Evolutionary conservation across 768 basidiomycete species (phyloP).

Genomic region (Lentinula raphanica): DNA sequence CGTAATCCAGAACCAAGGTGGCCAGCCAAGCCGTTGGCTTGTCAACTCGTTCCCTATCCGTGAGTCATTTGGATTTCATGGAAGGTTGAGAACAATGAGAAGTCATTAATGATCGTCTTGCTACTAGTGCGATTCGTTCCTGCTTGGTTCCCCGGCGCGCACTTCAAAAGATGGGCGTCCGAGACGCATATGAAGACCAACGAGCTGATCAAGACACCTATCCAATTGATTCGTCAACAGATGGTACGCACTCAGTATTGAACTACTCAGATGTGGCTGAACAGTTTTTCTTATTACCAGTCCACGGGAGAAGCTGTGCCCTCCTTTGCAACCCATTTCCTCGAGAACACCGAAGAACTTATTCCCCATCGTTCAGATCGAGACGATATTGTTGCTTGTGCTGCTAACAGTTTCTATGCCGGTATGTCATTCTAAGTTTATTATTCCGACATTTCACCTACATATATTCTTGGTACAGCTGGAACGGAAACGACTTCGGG

Average conservation of each 20-base stretch:
- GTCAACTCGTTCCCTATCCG: constrained; percentile 21
- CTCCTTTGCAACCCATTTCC: constrained; percentile 8
- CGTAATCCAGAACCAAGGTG: neutral
- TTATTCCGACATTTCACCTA: neutral
- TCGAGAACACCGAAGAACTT: constrained; percentile 6
- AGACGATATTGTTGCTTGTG: neutral
- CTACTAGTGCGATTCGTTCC: constrained; percentile 22
- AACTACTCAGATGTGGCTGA: neutral
- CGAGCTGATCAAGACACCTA: constrained; percentile 20
- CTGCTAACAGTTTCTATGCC: neutral
- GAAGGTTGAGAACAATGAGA: neutral
- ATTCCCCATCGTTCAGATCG: neutral
- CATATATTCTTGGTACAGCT: constrained; percentile 9
- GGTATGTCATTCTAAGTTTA: neutral
- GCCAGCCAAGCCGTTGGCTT: constrained; percentile 5
- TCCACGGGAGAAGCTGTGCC: constrained; percentile 7
- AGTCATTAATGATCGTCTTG: neutral
- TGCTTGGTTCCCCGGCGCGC: constrained; percentile 36
- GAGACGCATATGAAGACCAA: constrained; percentile 23
- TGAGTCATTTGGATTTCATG: neutral
- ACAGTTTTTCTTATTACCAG: constrained; percentile 1
- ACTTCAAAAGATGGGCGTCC: constrained; percentile 26
- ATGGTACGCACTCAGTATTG: constrained; percentile 27
- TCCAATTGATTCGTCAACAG: constrained; percentile 31
- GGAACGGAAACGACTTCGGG: constrained; percentile 20